Base-by-base conservation (phyloP, 2,329 filamentous ascomycete genomes). In the Ampelomyces quisqualis region DNA sequence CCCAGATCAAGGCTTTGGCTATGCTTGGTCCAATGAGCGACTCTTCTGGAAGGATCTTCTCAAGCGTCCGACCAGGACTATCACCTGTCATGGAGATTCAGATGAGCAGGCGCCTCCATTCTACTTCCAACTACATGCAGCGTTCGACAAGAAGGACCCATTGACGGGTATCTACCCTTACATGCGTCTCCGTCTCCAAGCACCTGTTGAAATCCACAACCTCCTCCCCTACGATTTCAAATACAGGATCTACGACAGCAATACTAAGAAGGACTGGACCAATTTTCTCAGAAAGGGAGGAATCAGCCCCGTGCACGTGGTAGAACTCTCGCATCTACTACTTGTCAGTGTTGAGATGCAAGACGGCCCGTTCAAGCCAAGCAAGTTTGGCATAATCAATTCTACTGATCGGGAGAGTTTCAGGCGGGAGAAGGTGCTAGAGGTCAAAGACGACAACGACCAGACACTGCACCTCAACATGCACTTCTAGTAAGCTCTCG, bases 191-290 rank as follows among this genome's bases (percentile, higher is more conserved):
- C 88, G 90, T 53, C 79, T 98, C 2, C 95, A 89, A 17, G 91
- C 93, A 0, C 93, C 94, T 0, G 82, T 98, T 10, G 91, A 95
- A 34, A 78, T 98, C 4, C 91, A 98, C 67, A 98, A 98, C 53
- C 73, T 98, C 29, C 73, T 98, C 24, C 93, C 93, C 0, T 97
- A 93, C 63, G 93, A 98, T 69, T 98, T 98, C 81, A 97, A 98
- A 70, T 98, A 98, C 68, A 84, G 91, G 40, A 97, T 98, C 40
- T 98, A 97, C 62, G 93, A 98, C 73, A 96, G 94, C 73, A 94
- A 95, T 67, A 96, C 90, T 0, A 94, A 91, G 75, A 95, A 94
- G 65, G 93, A 98, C 65, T 98, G 93, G 93, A 94, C 89, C 4
- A 98, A 98, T 67, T 98, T 98, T 72, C 73, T 98, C 32, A 83